Evolutionary conservation across 306 rosid genomes (phyloP).

Genomic region (Acacia crassicarpa): DNA sequence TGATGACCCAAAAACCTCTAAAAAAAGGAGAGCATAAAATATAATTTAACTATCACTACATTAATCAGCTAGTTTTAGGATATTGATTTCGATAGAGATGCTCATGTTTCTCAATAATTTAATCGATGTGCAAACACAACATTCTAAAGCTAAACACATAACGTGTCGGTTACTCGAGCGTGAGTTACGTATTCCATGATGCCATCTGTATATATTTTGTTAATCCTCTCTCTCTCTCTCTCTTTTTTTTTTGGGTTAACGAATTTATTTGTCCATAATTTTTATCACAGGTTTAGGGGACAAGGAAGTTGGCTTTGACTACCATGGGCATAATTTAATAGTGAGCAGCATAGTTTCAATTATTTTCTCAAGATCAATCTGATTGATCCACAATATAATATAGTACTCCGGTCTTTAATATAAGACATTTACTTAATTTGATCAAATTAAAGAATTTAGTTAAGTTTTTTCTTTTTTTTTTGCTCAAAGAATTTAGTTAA

Average conservation of each 20-base stretch:
- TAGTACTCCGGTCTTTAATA: too few relatives aligned
- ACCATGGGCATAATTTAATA: neutral
- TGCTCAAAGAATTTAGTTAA: too few relatives aligned
- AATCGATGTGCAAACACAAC: constrained; percentile 30
- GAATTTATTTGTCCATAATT: neutral
- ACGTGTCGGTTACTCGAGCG: constrained; percentile 40
- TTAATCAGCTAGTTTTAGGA: neutral
- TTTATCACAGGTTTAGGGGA: constrained; percentile 25
- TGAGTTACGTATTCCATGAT: constrained; percentile 30
- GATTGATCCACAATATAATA: neutral
- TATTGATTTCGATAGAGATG: constrained; percentile 30
- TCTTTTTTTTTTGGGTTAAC: constrained; percentile 15
- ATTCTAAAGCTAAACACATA: constrained; percentile 26
- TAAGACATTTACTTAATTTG: too few relatives aligned
- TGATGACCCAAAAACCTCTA: constrained; percentile 27
- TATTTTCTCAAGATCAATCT: neutral
- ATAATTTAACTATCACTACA: constrained; percentile 3
- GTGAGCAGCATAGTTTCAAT: neutral
- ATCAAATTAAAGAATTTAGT: too few relatives aligned
- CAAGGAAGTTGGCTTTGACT: constrained; percentile 33
- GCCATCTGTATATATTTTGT: constrained; percentile 23
- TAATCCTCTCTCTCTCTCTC: too few relatives aligned
- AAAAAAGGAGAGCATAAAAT: constrained; percentile 23
- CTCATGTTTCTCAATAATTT: neutral
- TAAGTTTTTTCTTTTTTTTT: too few relatives aligned